Percentiles rank a stretch among this genome's conserved stretches.
phyloP scores from a whole-genome alignment of 202 grass and related monocot species.

The Carex arenaria region DNA sequence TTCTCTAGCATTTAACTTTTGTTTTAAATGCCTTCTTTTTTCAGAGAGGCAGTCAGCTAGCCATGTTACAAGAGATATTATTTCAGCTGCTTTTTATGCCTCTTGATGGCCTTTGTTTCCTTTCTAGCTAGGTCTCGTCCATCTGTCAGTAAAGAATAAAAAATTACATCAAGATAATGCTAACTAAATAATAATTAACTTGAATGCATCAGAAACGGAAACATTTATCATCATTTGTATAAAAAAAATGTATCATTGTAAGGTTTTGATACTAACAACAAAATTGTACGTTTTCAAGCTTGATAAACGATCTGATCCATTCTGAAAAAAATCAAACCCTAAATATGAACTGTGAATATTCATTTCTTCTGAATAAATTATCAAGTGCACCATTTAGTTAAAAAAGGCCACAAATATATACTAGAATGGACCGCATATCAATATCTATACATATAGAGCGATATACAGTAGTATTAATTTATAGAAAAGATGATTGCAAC shows the following conservation, averaged over 20 bases:
- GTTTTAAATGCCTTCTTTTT: slow-evolving; percentile 22
- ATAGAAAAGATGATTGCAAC: too few species aligned
- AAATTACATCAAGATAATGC: neutral
- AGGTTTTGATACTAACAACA: neutral
- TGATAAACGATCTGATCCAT: neutral
- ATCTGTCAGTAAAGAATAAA: neutral
- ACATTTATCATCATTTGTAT: neutral
- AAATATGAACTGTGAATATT: neutral
- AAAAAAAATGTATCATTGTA: neutral
- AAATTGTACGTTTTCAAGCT: neutral
- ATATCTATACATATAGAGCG: too few species aligned
- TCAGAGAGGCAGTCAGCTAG: slow-evolving; percentile 15
- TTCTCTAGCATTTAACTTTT: slow-evolving; percentile 11
- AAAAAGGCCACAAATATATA: neutral
- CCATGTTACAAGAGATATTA: slow-evolving; percentile 20
- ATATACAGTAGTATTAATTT: too few species aligned
- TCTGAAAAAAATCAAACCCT: neutral
- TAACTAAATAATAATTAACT: neutral
- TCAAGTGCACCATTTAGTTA: neutral
- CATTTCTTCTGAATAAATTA: neutral
- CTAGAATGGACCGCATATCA: too few species aligned
- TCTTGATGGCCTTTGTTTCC: neutral
- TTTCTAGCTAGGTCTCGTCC: neutral
- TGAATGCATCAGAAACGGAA: neutral
- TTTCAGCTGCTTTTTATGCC: slow-evolving; percentile 19